A percentile compares a stretch with the other conserved stretches of the same genome.
Evolutionary conservation across 2,329 filamentous ascomycete genomes (phyloP).

Genomic region (Colletotrichum somersetense): DNA sequence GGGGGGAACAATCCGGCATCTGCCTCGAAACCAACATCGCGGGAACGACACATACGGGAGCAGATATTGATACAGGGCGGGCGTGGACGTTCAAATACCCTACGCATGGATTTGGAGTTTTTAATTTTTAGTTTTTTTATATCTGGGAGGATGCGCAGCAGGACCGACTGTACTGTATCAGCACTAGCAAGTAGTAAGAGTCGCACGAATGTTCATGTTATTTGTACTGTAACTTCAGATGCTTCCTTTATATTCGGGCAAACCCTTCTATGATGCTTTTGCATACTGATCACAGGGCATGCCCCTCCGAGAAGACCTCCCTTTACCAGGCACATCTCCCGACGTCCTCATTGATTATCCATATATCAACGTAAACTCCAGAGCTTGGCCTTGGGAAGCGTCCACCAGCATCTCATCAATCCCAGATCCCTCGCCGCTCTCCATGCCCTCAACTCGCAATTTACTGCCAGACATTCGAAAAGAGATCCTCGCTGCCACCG

Average conservation of each 20-base stretch:
- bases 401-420: neutral
- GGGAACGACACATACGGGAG: constrained; percentile 1
- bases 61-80: constrained; percentile 9
- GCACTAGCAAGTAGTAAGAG: constrained; percentile 17
- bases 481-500: constrained; percentile 84
- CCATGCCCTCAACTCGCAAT: neutral
- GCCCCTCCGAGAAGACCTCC: neutral
- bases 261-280: constrained; percentile 37
- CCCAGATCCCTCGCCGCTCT: neutral
- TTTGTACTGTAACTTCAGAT: neutral
- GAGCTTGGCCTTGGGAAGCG: neutral
- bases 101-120: constrained; percentile 40
- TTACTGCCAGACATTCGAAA: constrained; percentile 95
- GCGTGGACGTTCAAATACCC: constrained; percentile 40
- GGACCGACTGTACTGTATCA: constrained; percentile 8
- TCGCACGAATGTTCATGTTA: neutral
- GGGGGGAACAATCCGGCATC: neutral
- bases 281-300: constrained; percentile 23
- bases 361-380: constrained; percentile 1
- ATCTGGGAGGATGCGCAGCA: constrained; percentile 12
- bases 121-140: constrained; percentile 2
- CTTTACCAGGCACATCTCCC: neutral
- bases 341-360: constrained; percentile 16
- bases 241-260: constrained; percentile 19
- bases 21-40: constrained; percentile 2